Evolutionary conservation across 208 protist genomes (phyloP), one percentile per base, ranked within the genome.

Genomic region (Crithidia brevicula): DNA sequence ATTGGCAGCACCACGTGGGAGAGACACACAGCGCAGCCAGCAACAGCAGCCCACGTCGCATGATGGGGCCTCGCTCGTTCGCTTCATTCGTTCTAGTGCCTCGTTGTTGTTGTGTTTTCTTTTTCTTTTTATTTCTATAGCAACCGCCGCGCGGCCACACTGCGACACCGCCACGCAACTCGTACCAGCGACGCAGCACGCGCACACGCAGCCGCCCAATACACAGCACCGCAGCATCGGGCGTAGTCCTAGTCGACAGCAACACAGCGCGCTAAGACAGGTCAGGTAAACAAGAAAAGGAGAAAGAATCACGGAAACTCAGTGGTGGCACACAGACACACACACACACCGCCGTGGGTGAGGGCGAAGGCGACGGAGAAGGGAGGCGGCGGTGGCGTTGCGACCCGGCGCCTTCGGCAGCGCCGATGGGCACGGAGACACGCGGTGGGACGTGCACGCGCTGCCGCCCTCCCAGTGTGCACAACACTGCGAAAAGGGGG

Each of bases 181-280:
- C 42, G 16, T n/a, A n/a, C 42, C 5, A 4, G 42, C 42, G 42
- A 23, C 42, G 42, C 42, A 47, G 22, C 36, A 61, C 54, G 23
- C 34, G 36, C 18, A 45, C 2, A 61, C 54, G 23, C 54, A 49
- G 16, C 23, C 6, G 28, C 25, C 30, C 25, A 57, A 16, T n/a
- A n/a, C 30, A 57, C 18, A 40, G n/a, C 25, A 57, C 30, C 25
- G 31, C 25, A n/a, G 23, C 7, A 38, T 13, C 11, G 28, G 28
- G 28, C 16, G n/a, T 57, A 3, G 25, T 33, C 4, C 7, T 23
- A 38, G 28, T n/a, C 0, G 28, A 40, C 16, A 40, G 38, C 16
- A 57, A 57, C 33, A 57, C 33, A 71, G 40, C 42, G 33, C n/a
- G n/a, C n/a, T n/a, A 31, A 67, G 45, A 40, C 16, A 31, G 27